A percentile compares a stretch with the other conserved stretches of the same genome.
These are phyloP conservation scores for Corrigiola litoralis DNA, from an alignment of 179 eudicot genomes.

Conservation along the genomic window DNA sequence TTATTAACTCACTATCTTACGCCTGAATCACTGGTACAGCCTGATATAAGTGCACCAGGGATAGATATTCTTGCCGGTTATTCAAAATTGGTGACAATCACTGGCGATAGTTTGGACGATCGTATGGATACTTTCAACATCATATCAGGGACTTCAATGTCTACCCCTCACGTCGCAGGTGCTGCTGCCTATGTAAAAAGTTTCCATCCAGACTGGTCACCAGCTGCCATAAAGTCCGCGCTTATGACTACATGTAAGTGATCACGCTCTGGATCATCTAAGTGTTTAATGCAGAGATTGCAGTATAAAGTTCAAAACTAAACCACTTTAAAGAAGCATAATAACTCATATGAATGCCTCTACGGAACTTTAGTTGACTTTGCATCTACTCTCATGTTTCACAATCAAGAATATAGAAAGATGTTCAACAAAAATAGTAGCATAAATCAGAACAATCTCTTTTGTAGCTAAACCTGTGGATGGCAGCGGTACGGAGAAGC, in stretches of 20 bases:
- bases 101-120: constrained; percentile 31
- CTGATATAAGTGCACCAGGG: constrained; percentile 88
- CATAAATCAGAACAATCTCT: too few species aligned
- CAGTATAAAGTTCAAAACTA: too few species aligned
- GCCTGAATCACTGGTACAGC: constrained; percentile 32
- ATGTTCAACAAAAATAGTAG: too few species aligned
- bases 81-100: constrained; percentile 35
- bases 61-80: constrained; percentile 68
- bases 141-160: constrained; percentile 81
- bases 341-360: not conserved
- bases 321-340: too few species aligned
- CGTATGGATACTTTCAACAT: constrained; percentile 43
- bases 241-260: constrained; percentile 78
- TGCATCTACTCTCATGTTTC: too few species aligned
- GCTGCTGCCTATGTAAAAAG: constrained; percentile 80
- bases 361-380: too few species aligned
- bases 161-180: constrained; percentile 72
- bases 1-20: not conserved
- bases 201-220: constrained; percentile 82
- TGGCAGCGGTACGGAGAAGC: constrained; percentile 24
- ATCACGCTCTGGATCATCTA: too few species aligned
- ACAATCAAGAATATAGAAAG: too few species aligned
- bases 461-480: constrained; percentile 54
- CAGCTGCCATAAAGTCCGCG: constrained; percentile 81
- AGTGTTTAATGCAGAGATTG: too few species aligned